Percentiles rank a stretch among this genome's conserved stretches.
Evolutionary conservation across 495 filamentous ascomycete species (phyloP).

Genomic region (Aspergillus cristatus): DNA sequence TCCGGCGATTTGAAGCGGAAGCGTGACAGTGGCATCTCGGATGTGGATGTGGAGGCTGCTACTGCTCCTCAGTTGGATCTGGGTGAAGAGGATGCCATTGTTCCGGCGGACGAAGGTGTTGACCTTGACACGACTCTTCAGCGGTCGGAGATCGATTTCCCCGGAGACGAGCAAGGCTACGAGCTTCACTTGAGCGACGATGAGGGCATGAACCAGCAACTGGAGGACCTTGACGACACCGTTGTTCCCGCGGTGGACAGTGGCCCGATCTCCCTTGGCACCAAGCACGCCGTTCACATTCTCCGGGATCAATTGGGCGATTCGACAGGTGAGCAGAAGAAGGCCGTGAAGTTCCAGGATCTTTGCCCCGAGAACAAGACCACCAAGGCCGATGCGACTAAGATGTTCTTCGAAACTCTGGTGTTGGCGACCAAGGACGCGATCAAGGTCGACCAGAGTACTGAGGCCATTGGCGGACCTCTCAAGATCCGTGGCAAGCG

Average conservation of each 20-base stretch:
- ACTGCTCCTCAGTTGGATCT: slow-evolving; percentile 64
- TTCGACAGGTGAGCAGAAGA: slow-evolving; percentile 51
- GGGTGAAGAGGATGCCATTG: slow-evolving; percentile 49
- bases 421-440: slow-evolving; percentile 97
- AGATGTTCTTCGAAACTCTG: slow-evolving; percentile 97
- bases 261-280: slow-evolving; percentile 77
- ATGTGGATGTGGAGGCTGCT: slow-evolving; percentile 57
- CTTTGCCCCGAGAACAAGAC: slow-evolving; percentile 74
- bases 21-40: slow-evolving; percentile 78
- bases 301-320: slow-evolving; percentile 80
- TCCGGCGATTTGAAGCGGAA: slow-evolving; percentile 86
- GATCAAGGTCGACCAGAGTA: slow-evolving; percentile 89
- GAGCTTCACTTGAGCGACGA: slow-evolving; percentile 43
- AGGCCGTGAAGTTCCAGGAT: slow-evolving; percentile 84
- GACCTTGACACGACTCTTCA: slow-evolving; percentile 44
- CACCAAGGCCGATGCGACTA: slow-evolving; percentile 80
- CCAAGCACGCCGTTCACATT: slow-evolving; percentile 91
- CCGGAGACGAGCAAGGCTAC: slow-evolving; percentile 46
- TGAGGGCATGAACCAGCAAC: slow-evolving; percentile 32
- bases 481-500: slow-evolving; percentile 80
- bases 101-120: slow-evolving; percentile 37
- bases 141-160: slow-evolving; percentile 50
- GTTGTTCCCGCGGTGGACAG: slow-evolving; percentile 63
- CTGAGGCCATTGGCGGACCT: slow-evolving; percentile 59
- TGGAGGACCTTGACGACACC: slow-evolving; percentile 68